Conservation (phyloP, 2,329 filamentous ascomycete species). For the Fusarium mundagurra region DNA sequence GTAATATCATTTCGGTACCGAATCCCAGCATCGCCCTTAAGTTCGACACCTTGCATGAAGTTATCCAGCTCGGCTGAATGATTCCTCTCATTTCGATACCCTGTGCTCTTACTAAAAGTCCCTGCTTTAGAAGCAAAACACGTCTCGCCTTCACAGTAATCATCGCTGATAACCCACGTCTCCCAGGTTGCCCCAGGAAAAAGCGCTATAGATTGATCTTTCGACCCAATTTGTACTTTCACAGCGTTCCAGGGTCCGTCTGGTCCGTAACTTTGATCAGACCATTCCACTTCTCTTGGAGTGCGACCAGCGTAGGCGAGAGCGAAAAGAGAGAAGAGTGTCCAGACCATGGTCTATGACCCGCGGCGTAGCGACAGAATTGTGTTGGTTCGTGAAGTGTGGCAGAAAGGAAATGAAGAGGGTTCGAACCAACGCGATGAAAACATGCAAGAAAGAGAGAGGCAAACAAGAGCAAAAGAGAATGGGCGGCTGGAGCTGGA, state of each 20-base stretch:
- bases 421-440: no score
- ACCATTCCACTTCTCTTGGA: constrained; percentile 3
- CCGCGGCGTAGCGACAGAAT: neutral
- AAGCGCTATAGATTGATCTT: neutral
- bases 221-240: neutral
- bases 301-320: neutral
- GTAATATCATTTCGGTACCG: neutral
- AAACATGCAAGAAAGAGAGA: neutral
- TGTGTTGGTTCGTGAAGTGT: no score
- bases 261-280: neutral
- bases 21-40: neutral
- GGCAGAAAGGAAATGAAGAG: no score
- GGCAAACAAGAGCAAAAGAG: neutral
- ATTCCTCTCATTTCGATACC: no score
- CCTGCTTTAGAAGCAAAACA: constrained; percentile 9
- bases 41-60: neutral
- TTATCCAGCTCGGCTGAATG: neutral
- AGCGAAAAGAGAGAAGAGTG: neutral
- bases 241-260: constrained; percentile 9
- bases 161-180: constrained; percentile 3
- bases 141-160: neutral
- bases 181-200: constrained; percentile 6
- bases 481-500: neutral
- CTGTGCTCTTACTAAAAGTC: neutral
- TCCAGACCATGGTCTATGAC: neutral